These are phyloP conservation scores for Dysphania ambrosioides DNA, from an alignment of 148 eudicot species.

Conservation along the genomic window DNA sequence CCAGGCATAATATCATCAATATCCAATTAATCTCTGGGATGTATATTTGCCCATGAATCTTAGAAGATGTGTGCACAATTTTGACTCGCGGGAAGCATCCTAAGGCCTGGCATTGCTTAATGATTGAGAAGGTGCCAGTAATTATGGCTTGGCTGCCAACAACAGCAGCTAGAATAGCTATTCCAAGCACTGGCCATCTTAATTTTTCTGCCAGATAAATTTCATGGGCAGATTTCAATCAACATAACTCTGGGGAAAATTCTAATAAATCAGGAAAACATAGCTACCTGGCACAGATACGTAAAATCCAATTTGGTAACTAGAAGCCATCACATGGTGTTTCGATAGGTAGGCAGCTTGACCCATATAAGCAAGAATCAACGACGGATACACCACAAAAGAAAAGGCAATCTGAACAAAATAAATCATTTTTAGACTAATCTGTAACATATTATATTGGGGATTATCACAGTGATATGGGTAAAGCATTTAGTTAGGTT, in stretches of 20 bases:
- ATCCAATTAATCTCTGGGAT: slow-evolving; percentile 94
- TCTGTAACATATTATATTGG: background rate
- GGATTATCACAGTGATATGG: background rate
- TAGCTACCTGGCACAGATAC: slow-evolving; percentile 86
- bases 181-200: slow-evolving; percentile 87
- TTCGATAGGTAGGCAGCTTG: slow-evolving; percentile 95
- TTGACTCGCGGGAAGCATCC: slow-evolving; percentile 91
- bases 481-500: background rate
- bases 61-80: slow-evolving; percentile 85
- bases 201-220: slow-evolving; percentile 47
- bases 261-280: background rate
- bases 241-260: background rate
- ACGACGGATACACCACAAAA: slow-evolving; percentile 75
- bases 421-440: background rate
- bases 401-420: slow-evolving; percentile 75
- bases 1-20: slow-evolving; percentile 81
- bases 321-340: slow-evolving; percentile 52
- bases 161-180: slow-evolving; percentile 93
- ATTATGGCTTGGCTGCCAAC: slow-evolving; percentile 98
- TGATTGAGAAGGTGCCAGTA: slow-evolving; percentile 94
- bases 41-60: slow-evolving; percentile 88
- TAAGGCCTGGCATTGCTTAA: slow-evolving; percentile 88
- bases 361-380: slow-evolving; percentile 97
- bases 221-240: background rate
- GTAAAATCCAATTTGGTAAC: slow-evolving; percentile 73